Base-by-base conservation (phyloP, 805 yeast genomes). In the Candida berthetii region DNA sequence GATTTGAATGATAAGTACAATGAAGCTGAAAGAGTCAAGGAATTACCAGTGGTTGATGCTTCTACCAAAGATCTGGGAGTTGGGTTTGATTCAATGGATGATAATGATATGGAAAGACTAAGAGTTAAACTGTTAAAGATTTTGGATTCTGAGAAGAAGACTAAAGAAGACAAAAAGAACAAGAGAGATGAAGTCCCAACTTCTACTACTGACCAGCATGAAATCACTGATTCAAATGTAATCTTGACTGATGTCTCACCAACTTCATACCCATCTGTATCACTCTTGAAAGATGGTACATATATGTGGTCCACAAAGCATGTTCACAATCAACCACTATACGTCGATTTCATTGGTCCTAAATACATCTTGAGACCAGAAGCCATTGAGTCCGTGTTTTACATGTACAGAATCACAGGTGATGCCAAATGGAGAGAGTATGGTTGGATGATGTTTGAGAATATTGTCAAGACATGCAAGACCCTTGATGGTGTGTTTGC, bases 351-450 rank as follows among this genome's bases (percentile, higher is more conserved):
- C 48, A 49, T 66, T 31, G 61, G 64, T 17, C 56, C 70, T 2
- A 44, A 62, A 36, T 75, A 66, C 44, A 56, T 74, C n/a, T 57
- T 80, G 18, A 66, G 83, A 18, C 82, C 86, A 0, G 82, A 79
- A 51, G 71, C 80, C 16, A 69, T 80, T 36, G 85, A 80, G 53
- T 74, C 84, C 0, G 65, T 82, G 4, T 75, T 75, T 48, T 71
- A 74, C 50, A 61, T 80, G 61, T 80, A 75, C 48, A 65, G 85
- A 43, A 66, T 77, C 39, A 80, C 85, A 0, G 82, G 82, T 6
- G 82, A 80, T 43, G 50, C 65, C 1, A 61, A 62, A 47, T 81
- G 84, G 76, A 72, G 80, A 45, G 68, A 69, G 2, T 62, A 69
- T 48, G 85, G 83, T 1, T 66, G 74, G 71, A 58, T 60, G 41